Conservation (phyloP, 306 rosid species). For the Spatholobus suberectus region DNA sequence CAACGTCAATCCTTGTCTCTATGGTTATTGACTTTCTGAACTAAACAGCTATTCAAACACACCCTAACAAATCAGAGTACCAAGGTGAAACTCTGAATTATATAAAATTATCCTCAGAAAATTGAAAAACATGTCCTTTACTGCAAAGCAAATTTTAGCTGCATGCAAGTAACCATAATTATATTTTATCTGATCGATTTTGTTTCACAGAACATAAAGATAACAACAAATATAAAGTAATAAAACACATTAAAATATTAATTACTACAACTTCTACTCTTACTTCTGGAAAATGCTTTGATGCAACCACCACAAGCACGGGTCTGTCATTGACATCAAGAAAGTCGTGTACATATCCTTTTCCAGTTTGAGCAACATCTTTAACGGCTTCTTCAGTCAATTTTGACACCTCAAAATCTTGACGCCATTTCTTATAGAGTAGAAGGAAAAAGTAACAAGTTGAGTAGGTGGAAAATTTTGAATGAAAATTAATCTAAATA, state of each 20-base stretch:
- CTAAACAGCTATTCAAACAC: neutral
- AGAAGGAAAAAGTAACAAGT: slow-evolving; percentile 47
- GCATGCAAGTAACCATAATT: slow-evolving; percentile 1
- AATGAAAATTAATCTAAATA: neutral
- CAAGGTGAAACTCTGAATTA: slow-evolving; percentile 3
- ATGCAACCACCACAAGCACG: slow-evolving; percentile 76
- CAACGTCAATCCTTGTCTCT: neutral
- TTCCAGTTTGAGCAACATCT: slow-evolving; percentile 77
- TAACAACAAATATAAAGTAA: neutral
- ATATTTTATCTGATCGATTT: neutral
- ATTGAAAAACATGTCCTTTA: neutral
- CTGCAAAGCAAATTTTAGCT: neutral
- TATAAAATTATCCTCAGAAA: neutral
- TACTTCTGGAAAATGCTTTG: slow-evolving; percentile 84
- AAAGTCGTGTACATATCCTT: slow-evolving; percentile 75
- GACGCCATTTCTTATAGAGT: slow-evolving; percentile 88
- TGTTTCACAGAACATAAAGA: neutral
- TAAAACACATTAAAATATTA: neutral
- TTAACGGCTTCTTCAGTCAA: slow-evolving; percentile 73
- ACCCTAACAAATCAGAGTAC: neutral
- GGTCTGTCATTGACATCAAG: slow-evolving; percentile 79
- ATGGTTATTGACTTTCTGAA: neutral
- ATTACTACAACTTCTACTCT: slow-evolving; percentile 44
- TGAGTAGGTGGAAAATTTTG: neutral
- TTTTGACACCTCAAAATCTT: slow-evolving; percentile 76